Evolutionary conservation across 257 asterid genomes (phyloP).

Genomic region (Handroanthus guayacan): DNA sequence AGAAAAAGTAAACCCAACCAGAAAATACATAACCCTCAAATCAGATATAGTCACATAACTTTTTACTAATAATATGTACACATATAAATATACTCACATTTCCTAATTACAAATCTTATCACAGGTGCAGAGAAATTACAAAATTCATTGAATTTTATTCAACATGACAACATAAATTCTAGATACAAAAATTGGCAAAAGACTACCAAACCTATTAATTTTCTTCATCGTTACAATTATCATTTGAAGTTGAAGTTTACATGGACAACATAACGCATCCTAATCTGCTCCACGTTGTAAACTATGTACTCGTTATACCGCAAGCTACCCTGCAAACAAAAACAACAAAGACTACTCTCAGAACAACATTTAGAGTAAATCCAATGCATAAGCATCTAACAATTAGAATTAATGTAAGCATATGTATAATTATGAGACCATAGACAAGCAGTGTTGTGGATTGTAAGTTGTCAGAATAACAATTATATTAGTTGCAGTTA

Average conservation of each 20-base stretch:
- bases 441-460: no score
- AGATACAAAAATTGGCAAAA: neutral
- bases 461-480: no score
- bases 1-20: no score
- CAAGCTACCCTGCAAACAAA: conserved; percentile 63
- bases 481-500: no score
- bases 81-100: neutral
- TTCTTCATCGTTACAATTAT: neutral
- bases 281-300: conserved; percentile 87
- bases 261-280: conserved; percentile 86
- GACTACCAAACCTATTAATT: neutral
- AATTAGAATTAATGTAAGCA: no score
- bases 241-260: conserved; percentile 73
- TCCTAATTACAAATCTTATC: neutral
- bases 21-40: neutral
- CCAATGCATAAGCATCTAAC: no score
- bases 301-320: conserved; percentile 90
- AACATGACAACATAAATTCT: neutral
- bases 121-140: neutral
- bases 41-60: no score
- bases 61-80: no score
- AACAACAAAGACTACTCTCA: no score
- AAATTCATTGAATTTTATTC: neutral
- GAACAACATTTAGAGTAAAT: neutral
- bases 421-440: no score